Evolutionary conservation across 2,329 filamentous ascomycete species (phyloP).

Genomic region (Chaetomium globosum): DNA sequence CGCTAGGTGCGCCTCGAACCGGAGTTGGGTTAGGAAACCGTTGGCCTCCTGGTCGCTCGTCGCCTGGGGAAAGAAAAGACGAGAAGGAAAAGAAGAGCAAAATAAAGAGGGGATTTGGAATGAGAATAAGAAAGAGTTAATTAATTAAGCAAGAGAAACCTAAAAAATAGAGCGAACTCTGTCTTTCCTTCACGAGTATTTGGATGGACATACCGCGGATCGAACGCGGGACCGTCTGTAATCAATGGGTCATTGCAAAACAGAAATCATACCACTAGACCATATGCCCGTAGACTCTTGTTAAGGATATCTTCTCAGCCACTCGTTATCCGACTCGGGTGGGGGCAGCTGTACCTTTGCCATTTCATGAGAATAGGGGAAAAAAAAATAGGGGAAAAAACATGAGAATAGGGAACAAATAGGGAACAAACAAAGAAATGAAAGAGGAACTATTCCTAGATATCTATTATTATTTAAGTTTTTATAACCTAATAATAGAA

Average conservation of each 20-base stretch:
- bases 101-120: not conserved
- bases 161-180: not conserved
- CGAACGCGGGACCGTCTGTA: constrained; percentile 32
- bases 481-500: no score
- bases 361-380: not conserved
- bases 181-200: not conserved
- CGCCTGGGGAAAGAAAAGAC: no score
- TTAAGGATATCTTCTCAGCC: not conserved
- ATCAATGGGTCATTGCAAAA: constrained; percentile 21
- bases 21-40: no score
- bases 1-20: no score
- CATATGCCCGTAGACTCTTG: constrained; percentile 25
- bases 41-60: no score
- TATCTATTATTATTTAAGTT: no score
- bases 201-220: constrained; percentile 30
- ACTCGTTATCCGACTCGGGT: not conserved
- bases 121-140: not conserved
- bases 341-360: not conserved
- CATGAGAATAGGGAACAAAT: no score
- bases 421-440: no score
- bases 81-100: constrained; percentile 1
- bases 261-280: constrained; percentile 33
- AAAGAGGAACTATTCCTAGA: no score
- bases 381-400: no score
- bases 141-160: not conserved